Conservation (phyloP, 352 stramenopile genomes). For the Phytophthora constricta region DNA sequence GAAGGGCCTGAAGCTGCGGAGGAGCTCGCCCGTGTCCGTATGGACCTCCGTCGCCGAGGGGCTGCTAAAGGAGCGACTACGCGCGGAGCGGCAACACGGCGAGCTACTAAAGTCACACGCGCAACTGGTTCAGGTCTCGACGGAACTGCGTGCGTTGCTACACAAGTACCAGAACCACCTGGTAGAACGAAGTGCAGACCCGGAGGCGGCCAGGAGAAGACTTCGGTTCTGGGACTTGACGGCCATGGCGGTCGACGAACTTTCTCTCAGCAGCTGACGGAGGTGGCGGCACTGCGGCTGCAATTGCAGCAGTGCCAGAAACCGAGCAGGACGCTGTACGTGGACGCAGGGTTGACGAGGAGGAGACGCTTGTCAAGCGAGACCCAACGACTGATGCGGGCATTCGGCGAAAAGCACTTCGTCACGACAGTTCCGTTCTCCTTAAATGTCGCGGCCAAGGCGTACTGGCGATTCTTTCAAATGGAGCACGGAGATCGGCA, state of each 20-base stretch:
- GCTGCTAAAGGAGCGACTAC: slow-evolving; percentile 21
- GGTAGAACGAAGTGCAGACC: too few species aligned
- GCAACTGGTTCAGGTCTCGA: slow-evolving; percentile 1
- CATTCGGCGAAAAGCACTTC: slow-evolving; percentile 16
- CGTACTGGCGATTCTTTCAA: slow-evolving; percentile 27
- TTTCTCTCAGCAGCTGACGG: slow-evolving; percentile 15
- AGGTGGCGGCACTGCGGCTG: slow-evolving; percentile 1
- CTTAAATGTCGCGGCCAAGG: slow-evolving; percentile 18
- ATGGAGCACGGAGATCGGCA: slow-evolving; percentile 8
- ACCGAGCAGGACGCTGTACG: neutral
- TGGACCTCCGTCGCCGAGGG: slow-evolving; percentile 29
- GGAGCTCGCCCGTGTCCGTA: neutral
- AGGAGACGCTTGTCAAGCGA: slow-evolving; percentile 2
- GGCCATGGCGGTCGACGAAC: neutral
- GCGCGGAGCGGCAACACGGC: slow-evolving; percentile 25
- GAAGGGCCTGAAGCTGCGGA: slow-evolving; percentile 24
- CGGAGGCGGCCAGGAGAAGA: neutral
- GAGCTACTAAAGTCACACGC: slow-evolving; percentile 10
- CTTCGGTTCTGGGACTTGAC: slow-evolving; percentile 16
- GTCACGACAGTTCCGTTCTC: slow-evolving; percentile 21
- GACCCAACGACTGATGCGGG: neutral
- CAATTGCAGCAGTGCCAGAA: slow-evolving; percentile 1
- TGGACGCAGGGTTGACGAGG: slow-evolving; percentile 5
- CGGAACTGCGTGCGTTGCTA: neutral
- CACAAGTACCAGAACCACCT: neutral